A percentile compares a stretch with the other conserved stretches of the same genome.
These are phyloP conservation scores for Pyrenochaeta sp. DNA, from an alignment of 2,329 filamentous ascomycete genomes.

Conservation along the genomic window DNA sequence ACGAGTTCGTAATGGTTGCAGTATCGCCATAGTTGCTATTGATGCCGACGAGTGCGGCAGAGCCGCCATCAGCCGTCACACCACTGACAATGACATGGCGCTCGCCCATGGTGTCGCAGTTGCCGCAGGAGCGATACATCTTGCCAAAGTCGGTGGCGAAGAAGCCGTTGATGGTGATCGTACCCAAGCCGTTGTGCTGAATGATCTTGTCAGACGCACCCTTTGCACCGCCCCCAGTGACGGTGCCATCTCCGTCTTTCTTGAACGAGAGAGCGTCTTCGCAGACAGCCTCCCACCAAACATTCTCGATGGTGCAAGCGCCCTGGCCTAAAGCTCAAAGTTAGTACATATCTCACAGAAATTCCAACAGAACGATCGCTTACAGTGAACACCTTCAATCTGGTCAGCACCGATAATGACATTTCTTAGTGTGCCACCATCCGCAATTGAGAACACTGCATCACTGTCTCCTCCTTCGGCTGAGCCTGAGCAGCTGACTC, in stretches of 20 bases:
- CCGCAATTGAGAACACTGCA: slow-evolving; percentile 60
- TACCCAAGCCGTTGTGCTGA: slow-evolving; percentile 49
- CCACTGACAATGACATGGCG: slow-evolving; percentile 54
- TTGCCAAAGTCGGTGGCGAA: slow-evolving; percentile 39
- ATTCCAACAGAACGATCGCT: no score
- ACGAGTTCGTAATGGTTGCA: slow-evolving; percentile 44
- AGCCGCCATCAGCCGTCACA: slow-evolving; percentile 45
- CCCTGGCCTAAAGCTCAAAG: slow-evolving; percentile 38
- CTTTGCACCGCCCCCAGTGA: slow-evolving; percentile 49
- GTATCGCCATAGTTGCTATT: slow-evolving; percentile 61
- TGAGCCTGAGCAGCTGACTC: slow-evolving; percentile 42
- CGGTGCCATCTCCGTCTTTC: slow-evolving; percentile 33
- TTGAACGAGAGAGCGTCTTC: slow-evolving; percentile 43
- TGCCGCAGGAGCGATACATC: slow-evolving; percentile 56
- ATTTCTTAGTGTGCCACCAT: slow-evolving; percentile 60
- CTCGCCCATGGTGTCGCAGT: slow-evolving; percentile 14
- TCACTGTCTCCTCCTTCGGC: slow-evolving; percentile 52
- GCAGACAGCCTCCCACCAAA: slow-evolving; percentile 52
- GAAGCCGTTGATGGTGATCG: slow-evolving; percentile 41
- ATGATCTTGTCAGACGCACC: slow-evolving; percentile 48
- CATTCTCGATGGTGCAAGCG: slow-evolving; percentile 50
- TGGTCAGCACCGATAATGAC: slow-evolving; percentile 62
- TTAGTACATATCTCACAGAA: no score
- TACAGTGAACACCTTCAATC: slow-evolving; percentile 61
- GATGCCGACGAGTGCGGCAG: slow-evolving; percentile 55